Conservation (phyloP, 2,329 filamentous ascomycete species). For the Byssothecium circinans region DNA sequence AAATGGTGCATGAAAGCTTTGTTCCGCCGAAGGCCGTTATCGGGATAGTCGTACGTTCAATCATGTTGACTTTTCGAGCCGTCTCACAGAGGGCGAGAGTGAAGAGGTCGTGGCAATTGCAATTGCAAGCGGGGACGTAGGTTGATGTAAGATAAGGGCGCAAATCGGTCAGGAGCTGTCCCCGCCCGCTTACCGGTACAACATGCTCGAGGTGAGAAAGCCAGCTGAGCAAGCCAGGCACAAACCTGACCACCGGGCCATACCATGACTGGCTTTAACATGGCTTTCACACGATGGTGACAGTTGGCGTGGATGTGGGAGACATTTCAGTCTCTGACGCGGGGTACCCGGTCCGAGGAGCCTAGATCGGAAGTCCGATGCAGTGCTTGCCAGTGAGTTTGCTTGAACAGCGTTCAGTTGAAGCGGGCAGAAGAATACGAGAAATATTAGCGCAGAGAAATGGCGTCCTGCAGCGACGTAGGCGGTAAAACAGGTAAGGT, state of each 20-base stretch:
- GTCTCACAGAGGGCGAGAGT: not conserved
- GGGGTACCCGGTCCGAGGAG: conserved; percentile 9
- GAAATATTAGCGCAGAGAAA: not conserved
- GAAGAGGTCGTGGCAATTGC: no score
- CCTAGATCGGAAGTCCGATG: conserved; percentile 8
- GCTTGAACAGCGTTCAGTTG: not conserved
- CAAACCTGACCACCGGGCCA: no score
- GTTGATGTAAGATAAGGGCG: no score
- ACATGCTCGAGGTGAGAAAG: no score
- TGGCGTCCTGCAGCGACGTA: not conserved
- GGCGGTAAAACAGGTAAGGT: no score
- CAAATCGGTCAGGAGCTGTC: no score
- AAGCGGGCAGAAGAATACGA: not conserved
- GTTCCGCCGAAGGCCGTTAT: not conserved
- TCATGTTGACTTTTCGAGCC: not conserved
- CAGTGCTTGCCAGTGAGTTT: conserved; percentile 3
- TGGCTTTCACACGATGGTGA: not conserved
- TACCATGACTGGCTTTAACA: not conserved
- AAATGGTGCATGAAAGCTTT: no score
- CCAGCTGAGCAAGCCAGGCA: no score
- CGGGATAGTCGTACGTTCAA: not conserved
- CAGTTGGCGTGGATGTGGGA: not conserved
- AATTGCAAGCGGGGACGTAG: no score
- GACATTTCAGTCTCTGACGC: conserved; percentile 6
- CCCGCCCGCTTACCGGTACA: no score